These are phyloP conservation scores for Abrus pulchellus DNA, from an alignment of 306 rosid genomes.

Conservation along the genomic window DNA sequence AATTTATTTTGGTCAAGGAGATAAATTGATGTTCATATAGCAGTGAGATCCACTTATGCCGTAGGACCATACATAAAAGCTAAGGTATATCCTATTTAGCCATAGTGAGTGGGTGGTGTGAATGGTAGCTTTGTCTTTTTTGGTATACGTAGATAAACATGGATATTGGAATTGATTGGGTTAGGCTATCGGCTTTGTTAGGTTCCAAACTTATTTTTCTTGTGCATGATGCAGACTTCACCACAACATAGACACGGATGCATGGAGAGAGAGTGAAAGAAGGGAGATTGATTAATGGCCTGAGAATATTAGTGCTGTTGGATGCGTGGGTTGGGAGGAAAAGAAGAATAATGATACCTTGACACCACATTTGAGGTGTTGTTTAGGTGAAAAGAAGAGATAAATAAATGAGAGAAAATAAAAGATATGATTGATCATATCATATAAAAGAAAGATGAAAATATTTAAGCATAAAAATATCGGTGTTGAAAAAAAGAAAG, in stretches of 20 bases:
- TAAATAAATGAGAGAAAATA: no score
- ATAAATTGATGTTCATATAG: not conserved
- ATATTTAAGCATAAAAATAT: no score
- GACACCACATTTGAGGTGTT: no score
- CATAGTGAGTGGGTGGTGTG: constrained; percentile 39
- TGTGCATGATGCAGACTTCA: constrained; percentile 37
- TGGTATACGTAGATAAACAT: constrained; percentile 1
- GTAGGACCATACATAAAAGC: constrained; percentile 33
- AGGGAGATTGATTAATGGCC: not conserved
- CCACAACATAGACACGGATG: constrained; percentile 4
- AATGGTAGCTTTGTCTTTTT: constrained; percentile 33
- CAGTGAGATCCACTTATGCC: not conserved
- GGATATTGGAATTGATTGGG: constrained; percentile 42
- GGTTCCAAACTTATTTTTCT: constrained; percentile 45
- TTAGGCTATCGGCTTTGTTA: constrained; percentile 48
- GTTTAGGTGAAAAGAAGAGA: no score
- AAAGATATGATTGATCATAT: no score
- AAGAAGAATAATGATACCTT: not conserved
- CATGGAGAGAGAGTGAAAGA: constrained; percentile 4
- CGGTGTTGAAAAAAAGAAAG: not conserved
- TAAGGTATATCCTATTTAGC: constrained; percentile 34
- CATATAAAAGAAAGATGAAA: no score
- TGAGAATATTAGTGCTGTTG: constrained; percentile 33
- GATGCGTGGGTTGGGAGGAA: constrained; percentile 42
- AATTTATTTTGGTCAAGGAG: not conserved